Base-by-base conservation (phyloP, 2,329 filamentous ascomycete genomes). In the Ceratocystis variospora region DNA sequence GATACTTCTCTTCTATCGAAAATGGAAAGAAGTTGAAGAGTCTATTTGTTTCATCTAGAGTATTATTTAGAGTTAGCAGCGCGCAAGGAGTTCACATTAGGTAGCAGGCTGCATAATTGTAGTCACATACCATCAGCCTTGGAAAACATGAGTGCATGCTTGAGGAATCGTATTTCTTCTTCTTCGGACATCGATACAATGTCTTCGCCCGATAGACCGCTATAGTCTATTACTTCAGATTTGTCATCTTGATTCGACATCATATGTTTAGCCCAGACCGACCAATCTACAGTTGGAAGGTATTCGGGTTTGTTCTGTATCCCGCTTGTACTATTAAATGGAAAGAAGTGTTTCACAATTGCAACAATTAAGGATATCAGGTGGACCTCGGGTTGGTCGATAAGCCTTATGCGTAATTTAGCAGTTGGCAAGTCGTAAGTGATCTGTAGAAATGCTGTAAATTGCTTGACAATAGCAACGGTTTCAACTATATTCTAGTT, bases 301-400 rank as follows among this genome's bases (percentile, higher is more conserved):
- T 33, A 76, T 70, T 19, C 48, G 2, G 67, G 64, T 61, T 46
- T 53, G 15, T 45, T 33, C 15, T n/a, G 28, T 45, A 64, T 19
- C 77, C 79, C 45, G 72, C 74, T 6, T 80, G 81, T 70, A 79
- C 71, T 25, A 78, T 77, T 71, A 57, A 96, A 84, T 0, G 93
- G 90, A 71, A 90, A 91, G 22, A 88, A 79, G 1, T 96, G 74
- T 71, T 96, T 96, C 2, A 87, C 85, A 3, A 88, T 84, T 15
- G 96, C 80, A 1, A 96, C 78, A 2, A 96, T 74, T 2, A 90
- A 77, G 3, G 86, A 80, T 66, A 90, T 79, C 0, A 96, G 76
- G 55, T 88, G 82, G 5, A 89, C 78, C 72, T 97, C 94, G 0
- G 94, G 90, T 69, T 87, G 81, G 63, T 84, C 79, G 17, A 86